These are phyloP conservation scores for Aschersonia sp. DNA, from an alignment of 2,329 filamentous ascomycete genomes.

Conservation along the genomic window DNA sequence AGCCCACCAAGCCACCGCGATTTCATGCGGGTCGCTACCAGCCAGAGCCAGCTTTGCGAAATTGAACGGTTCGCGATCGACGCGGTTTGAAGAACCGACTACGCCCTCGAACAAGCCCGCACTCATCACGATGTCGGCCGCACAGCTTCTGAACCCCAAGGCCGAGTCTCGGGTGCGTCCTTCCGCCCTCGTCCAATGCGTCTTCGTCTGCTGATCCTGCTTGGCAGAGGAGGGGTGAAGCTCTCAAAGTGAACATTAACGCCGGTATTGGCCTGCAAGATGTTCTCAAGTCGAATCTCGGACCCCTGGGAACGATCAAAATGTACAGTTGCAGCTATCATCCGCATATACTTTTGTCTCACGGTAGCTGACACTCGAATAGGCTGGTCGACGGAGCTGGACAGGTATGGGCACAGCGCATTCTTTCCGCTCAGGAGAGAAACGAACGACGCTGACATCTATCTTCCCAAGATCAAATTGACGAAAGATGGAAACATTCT, in stretches of 20 bases:
- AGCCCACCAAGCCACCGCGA: conserved; percentile 11
- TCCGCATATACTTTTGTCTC: too few species aligned
- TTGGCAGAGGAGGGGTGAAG: conserved; percentile 79
- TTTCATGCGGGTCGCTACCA: conserved; percentile 12
- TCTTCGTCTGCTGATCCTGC: conserved; percentile 10
- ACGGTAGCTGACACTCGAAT: background rate
- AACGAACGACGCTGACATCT: conserved; percentile 13
- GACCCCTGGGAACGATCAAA: conserved; percentile 87
- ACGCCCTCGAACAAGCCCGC: conserved; percentile 6
- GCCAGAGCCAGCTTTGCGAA: conserved; percentile 12
- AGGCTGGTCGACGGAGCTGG: conserved; percentile 58
- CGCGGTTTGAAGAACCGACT: conserved; percentile 4
- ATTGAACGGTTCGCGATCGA: conserved; percentile 8
- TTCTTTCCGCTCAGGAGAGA: conserved; percentile 11
- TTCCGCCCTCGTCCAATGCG: conserved; percentile 1
- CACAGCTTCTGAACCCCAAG: conserved; percentile 96
- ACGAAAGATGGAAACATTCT: conserved; percentile 96
- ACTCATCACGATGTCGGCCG: conserved; percentile 64
- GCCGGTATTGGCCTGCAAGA: conserved; percentile 85
- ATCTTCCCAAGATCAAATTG: conserved; percentile 65
- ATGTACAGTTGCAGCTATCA: conserved; percentile 42
- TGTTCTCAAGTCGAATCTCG: conserved; percentile 93
- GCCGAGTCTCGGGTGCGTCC: conserved; percentile 81
- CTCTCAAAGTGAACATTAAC: conserved; percentile 89
- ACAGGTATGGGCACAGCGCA: conserved; percentile 32